Evolutionary conservation across 345 rosid species (phyloP), one percentile per base, ranked within the genome.

Genomic region (Raphanus sativus): DNA sequence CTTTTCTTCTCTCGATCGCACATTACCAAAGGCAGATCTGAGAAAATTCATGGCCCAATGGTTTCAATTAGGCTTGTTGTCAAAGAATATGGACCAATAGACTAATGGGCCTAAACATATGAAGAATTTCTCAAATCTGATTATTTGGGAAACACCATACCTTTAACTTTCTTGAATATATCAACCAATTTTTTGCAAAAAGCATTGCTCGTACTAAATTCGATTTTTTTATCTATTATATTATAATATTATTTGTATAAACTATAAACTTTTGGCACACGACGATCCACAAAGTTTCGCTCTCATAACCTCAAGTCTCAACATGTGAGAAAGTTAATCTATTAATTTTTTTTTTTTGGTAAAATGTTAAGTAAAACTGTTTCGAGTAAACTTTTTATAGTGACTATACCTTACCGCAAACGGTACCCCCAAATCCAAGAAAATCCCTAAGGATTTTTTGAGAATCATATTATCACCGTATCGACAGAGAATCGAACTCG

Each of bases 81-180:
- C 30, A 2, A 13, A 4, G 28, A 42, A 10, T 42, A 65, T 71
- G 21, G 52, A 52, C 72, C 62, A 56, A 4, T 21, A 5, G 4
- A 32, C 1, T 64, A 70, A 33, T 64, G 60, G 71, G 76, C 71
- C 40, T 16, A 21, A 26, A 11, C 15, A 29, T 67, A 42, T 40
- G 66, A 66, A 11, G 24, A 42, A 13, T 16, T 64, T 74, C 17
- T 42, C 28, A 60, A 12, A 55, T 6, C 6, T 66, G 6, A 28
- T 29, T 21, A 26, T 67, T 15, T 28, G 32, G 36, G 25, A 54
- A 33, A 69, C 32, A 17, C 13, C 1, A 32, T 55, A 21, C 76
- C 48, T 6, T 62, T 29, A 29, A 26, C 59, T 40, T 36, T 59
- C 32, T 69, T 12, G 10, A 15, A 33, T 55, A 5, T 12, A 36